Conservation (phyloP, 805 yeast species). For the Saccharomycopsis fodiens region DNA sequence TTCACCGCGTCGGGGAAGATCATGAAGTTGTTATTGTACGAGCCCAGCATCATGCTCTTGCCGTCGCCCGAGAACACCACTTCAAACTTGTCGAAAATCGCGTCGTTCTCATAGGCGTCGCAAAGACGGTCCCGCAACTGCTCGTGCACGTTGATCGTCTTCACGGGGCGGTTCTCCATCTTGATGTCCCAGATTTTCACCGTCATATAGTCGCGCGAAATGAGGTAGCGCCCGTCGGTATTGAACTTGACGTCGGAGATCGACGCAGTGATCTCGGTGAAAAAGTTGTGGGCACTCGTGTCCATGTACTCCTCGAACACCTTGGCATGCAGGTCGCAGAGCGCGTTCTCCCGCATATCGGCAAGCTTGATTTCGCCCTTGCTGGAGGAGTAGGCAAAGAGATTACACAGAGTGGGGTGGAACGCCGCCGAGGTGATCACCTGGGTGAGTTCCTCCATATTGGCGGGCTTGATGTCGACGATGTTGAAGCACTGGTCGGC, state of each 20-base stretch:
- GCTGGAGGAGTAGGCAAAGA: conserved; percentile 90
- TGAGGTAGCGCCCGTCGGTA: conserved; percentile 87
- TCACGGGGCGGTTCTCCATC: conserved; percentile 92
- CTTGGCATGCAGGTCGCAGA: conserved; percentile 85
- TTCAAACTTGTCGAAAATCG: conserved; percentile 97
- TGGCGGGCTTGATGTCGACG: conserved; percentile 95
- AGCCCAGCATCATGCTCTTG: conserved; percentile 89
- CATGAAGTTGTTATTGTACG: conserved; percentile 95
- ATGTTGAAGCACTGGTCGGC: conserved; percentile 95
- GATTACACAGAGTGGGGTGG: conserved; percentile 87
- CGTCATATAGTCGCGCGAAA: conserved; percentile 94
- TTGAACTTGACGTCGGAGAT: conserved; percentile 92
- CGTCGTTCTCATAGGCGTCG: conserved; percentile 97
- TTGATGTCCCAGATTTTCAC: conserved; percentile 97
- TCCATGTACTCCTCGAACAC: conserved; percentile 90
- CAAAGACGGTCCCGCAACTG: conserved; percentile 87
- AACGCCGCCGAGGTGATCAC: conserved; percentile 95
- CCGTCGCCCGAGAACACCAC: conserved; percentile 93
- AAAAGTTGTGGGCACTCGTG: conserved; percentile 88
- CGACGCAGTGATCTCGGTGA: conserved; percentile 92
- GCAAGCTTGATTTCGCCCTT: conserved; percentile 93
- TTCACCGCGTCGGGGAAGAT: conserved; percentile 80
- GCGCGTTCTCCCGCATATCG: conserved; percentile 92
- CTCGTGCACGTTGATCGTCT: conserved; percentile 93
- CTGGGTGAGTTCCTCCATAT: conserved; percentile 98